Percentiles rank a stretch among this genome's conserved stretches.
Conservation (phyloP, 805 yeast genomes). For the Cyberlindnera misumaiensis region DNA sequence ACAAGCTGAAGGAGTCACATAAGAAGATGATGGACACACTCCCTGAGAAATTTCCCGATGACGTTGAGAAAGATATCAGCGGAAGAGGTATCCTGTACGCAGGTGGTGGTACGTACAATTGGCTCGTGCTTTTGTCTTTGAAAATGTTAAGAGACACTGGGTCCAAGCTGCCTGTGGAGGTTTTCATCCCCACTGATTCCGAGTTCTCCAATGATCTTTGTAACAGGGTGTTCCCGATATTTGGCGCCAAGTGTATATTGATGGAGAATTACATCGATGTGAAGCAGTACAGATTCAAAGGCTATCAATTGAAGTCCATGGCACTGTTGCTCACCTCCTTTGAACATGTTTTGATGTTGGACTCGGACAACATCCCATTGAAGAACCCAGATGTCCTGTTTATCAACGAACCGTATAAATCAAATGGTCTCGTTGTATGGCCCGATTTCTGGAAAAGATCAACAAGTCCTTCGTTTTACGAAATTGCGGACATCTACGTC, state of each 20-base stretch:
- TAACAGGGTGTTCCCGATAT: conserved; percentile 54
- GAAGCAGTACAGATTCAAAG: conserved; percentile 37
- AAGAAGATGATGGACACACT: conserved; percentile 23
- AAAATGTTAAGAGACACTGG: conserved; percentile 55
- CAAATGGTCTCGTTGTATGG: conserved; percentile 48
- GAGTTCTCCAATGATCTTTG: conserved; percentile 74
- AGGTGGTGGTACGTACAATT: conserved; percentile 70
- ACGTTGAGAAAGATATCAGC: conserved; percentile 25
- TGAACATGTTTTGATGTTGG: conserved; percentile 67
- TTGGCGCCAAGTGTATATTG: conserved; percentile 58
- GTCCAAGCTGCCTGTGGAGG: conserved; percentile 71
- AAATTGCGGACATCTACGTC: conserved; percentile 42
- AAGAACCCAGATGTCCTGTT: conserved; percentile 41
- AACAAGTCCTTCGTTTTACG: conserved; percentile 51
- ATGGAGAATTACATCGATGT: conserved; percentile 36
- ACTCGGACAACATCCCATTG: conserved; percentile 64
- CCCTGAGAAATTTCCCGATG: conserved; percentile 36
- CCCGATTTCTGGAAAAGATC: conserved; percentile 71
- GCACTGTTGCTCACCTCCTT: conserved; percentile 74
- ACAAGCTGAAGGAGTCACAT: conserved; percentile 16
- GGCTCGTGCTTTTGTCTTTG: conserved; percentile 52
- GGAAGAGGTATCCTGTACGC: conserved; percentile 63
- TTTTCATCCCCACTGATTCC: conserved; percentile 61
- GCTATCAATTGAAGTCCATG: conserved; percentile 66
- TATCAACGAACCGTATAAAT: conserved; percentile 27